Evolutionary conservation across 1,284 basidiomycete genomes (phyloP).

Genomic region (Moesziomyces antarcticus): DNA sequence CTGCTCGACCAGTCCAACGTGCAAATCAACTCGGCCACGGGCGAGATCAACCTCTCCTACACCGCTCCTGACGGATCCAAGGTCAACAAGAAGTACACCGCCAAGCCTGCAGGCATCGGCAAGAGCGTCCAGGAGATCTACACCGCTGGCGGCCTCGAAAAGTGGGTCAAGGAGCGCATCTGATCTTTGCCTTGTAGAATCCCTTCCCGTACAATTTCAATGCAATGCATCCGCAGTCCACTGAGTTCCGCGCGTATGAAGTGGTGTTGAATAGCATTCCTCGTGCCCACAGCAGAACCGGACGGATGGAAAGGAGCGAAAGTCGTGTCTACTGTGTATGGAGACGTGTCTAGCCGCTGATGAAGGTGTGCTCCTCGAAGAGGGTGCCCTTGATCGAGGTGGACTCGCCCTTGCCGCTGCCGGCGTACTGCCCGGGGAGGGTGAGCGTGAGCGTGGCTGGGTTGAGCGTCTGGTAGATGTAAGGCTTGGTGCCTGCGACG

Average conservation of each 20-base stretch:
- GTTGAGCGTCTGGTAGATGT: conserved; percentile 91
- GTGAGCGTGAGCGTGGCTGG: conserved; percentile 77
- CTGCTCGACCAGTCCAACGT: conserved; percentile 49
- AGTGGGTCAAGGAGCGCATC: conserved; percentile 63
- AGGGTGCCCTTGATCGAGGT: conserved; percentile 75
- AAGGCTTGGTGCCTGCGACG: conserved; percentile 90
- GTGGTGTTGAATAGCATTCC: too few relatives aligned
- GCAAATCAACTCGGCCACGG: conserved; percentile 47
- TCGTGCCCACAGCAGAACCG: too few relatives aligned
- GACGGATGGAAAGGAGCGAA: too few relatives aligned
- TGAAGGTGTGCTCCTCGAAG: conserved; percentile 91
- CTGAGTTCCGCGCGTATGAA: not conserved
- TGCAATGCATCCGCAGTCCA: not conserved
- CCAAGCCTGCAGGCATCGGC: conserved; percentile 64
- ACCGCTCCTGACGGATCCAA: conserved; percentile 20
- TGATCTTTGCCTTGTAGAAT: conserved; percentile 4
- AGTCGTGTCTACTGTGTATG: too few relatives aligned
- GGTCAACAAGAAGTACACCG: conserved; percentile 42
- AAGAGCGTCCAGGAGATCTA: conserved; percentile 66
- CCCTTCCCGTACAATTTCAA: not conserved
- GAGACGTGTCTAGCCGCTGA: conserved; percentile 67
- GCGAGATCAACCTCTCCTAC: conserved; percentile 29
- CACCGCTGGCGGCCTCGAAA: conserved; percentile 63
- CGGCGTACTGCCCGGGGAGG: conserved; percentile 70
- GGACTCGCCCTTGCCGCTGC: conserved; percentile 16